Evolutionary conservation across 73 alveolate species (phyloP).

Genomic region (Blepharisma stoltei): DNA sequence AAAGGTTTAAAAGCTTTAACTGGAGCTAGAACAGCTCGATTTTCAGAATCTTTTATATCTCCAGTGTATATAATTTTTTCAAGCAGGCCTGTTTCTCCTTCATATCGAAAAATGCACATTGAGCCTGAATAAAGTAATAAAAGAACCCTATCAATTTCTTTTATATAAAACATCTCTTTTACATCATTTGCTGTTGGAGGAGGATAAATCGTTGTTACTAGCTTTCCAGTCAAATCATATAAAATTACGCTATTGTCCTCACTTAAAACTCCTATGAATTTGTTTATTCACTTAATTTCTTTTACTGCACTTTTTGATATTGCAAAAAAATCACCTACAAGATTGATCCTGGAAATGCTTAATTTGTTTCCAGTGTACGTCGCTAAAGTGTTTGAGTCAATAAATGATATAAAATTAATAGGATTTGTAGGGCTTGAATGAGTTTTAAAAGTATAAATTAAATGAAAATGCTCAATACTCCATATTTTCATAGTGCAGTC

Average conservation of each 20-base stretch:
- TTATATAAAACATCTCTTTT: constrained; percentile 12
- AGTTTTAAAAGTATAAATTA: constrained; percentile 6
- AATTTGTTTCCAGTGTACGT: neutral
- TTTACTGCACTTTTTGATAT: neutral
- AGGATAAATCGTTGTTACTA: constrained; percentile 32
- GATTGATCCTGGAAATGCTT: neutral
- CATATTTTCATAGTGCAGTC: constrained; percentile 16
- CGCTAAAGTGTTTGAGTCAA: constrained; percentile 3
- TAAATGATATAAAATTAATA: neutral
- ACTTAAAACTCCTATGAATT: constrained; percentile 1
- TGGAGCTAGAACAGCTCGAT: neutral
- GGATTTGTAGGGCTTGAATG: neutral
- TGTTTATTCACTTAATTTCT: neutral
- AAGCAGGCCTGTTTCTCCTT: constrained; percentile 32
- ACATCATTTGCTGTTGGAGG: constrained; percentile 36
- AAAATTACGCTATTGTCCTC: constrained; percentile 32
- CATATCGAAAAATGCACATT: constrained; percentile 30
- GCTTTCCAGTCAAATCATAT: constrained; percentile 16
- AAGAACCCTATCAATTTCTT: constrained; percentile 19
- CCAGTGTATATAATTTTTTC: constrained; percentile 30
- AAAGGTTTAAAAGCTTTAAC: neutral
- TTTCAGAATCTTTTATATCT: constrained; percentile 20
- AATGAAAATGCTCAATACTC: constrained; percentile 19
- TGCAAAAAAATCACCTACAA: neutral
- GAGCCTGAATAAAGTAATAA: constrained; percentile 30